Base-by-base conservation (phyloP, 1,139 yeast genomes). In the Wickerhamiella infanticola region DNA sequence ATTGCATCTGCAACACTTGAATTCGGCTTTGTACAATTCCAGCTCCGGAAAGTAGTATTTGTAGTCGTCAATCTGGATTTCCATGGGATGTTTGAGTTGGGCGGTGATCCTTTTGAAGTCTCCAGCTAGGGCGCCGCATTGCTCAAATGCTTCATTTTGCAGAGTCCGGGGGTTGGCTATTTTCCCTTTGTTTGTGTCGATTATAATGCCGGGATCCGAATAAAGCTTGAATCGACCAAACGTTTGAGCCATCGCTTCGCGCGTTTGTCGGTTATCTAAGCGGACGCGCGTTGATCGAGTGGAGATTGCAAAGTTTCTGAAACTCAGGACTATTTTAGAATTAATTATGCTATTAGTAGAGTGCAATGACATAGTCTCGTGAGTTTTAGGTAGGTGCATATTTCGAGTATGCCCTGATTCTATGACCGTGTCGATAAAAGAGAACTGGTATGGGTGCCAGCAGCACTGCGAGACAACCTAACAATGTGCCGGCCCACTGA, bases 401-500 rank as follows among this genome's bases (percentile, higher is more conserved):
- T 29, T 41, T 46, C 24, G 55, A 52, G 33, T 39, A 45, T n/a
- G 40, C 13, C 18, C 55, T 49, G 7, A 53, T 43, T 35, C 23
- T 27, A 1, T 41, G 47, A 5, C 56, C 55, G 13, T 37, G 51
- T 24, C 40, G 11, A 62, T 68, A 73, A 58, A 85, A 85, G 41
- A 79, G 57, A 50, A 81, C 64, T 9, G 95, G 95, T 31, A 84
- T 81, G 1, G 90, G 85, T n/a, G 76, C 65, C 66, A 85, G 62
- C 1, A 83, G 29, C 5, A 47, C 44, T 5, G 49, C 42, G 7
- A 86, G 65, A 51, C 80, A 69, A 6, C 94, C 95, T 39, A 86
- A 62, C 48, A 86, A 64, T n/a, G 88, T 70, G 45, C 85, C 81
- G 3, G 94, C 94, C 90, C 93, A 86, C 58, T 81, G 77, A 43